phyloP scores from a whole-genome alignment of 1,139 yeast genomes.

The Geotrichum carabidarum region DNA sequence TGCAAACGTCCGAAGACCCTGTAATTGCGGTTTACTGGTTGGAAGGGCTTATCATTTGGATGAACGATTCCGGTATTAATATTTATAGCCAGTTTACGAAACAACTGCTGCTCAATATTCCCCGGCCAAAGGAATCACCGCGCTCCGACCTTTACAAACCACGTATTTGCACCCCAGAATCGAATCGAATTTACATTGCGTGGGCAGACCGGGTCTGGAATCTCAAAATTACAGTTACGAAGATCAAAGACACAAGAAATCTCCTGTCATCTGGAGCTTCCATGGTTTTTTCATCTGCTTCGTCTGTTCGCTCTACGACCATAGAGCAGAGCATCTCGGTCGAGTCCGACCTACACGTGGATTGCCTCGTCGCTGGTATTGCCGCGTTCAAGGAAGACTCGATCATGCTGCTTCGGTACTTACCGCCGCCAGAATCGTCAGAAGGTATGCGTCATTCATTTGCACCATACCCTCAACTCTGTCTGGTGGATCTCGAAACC shows the following conservation, averaged over 20 bases:
- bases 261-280: constrained; percentile 26
- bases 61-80: constrained; percentile 74
- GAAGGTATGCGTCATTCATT: constrained; percentile 18
- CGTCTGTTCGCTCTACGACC: constrained; percentile 25
- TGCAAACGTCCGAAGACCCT: constrained; percentile 60
- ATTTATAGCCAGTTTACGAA: constrained; percentile 29
- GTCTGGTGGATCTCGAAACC: constrained; percentile 56
- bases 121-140: constrained; percentile 56
- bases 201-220: constrained; percentile 83
- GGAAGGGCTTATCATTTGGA: constrained; percentile 67
- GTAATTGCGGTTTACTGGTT: constrained; percentile 59
- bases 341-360: constrained; percentile 52
- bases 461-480: constrained; percentile 61
- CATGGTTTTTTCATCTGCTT: constrained; percentile 17
- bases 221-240: constrained; percentile 43
- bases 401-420: constrained; percentile 43
- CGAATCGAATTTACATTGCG: constrained; percentile 65
- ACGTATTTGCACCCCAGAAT: constrained; percentile 59
- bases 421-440: constrained; percentile 25
- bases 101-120: constrained; percentile 44
- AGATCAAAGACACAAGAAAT: constrained; percentile 6
- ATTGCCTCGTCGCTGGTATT: constrained; percentile 69
- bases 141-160: constrained; percentile 86
- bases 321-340: constrained; percentile 52
- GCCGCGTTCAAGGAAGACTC: constrained; percentile 50